phyloP scores from a whole-genome alignment of 768 basidiomycete species.

The Tricholoma bakamatsutake region DNA sequence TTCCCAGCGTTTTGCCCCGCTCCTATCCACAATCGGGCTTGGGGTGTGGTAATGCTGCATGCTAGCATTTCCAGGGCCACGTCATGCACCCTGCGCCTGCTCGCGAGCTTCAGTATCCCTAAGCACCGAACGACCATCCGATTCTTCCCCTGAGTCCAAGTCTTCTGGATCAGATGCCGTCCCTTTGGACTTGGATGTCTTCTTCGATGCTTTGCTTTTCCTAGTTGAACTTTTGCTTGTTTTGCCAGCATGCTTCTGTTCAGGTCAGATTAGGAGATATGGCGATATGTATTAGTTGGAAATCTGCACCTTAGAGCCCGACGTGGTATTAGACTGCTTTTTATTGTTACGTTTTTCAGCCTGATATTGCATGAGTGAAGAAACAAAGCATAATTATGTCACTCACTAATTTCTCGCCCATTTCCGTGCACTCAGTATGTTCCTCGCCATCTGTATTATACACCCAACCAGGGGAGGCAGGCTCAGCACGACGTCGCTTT shows the following conservation, averaged over 20 bases:
- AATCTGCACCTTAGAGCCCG: neutral
- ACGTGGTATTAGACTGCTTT: neutral
- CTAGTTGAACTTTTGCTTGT: neutral
- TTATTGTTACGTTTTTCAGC: neutral
- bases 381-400: neutral
- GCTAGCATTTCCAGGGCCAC: no score
- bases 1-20: no score
- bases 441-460: no score
- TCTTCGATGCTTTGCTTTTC: neutral
- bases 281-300: neutral
- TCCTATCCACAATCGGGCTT: no score
- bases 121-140: no score
- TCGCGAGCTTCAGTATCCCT: no score
- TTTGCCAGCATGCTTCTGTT: neutral
- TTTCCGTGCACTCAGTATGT: no score
- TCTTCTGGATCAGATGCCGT: neutral
- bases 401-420: no score
- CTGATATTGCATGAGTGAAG: neutral
- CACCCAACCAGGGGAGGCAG: no score
- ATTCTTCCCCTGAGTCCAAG: neutral
- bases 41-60: no score
- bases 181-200: neutral
- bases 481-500: no score
- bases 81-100: no score
- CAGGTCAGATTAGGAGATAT: neutral